Evolutionary conservation across 139 green algal genomes (phyloP).

Genomic region (Micromonas commoda): DNA sequence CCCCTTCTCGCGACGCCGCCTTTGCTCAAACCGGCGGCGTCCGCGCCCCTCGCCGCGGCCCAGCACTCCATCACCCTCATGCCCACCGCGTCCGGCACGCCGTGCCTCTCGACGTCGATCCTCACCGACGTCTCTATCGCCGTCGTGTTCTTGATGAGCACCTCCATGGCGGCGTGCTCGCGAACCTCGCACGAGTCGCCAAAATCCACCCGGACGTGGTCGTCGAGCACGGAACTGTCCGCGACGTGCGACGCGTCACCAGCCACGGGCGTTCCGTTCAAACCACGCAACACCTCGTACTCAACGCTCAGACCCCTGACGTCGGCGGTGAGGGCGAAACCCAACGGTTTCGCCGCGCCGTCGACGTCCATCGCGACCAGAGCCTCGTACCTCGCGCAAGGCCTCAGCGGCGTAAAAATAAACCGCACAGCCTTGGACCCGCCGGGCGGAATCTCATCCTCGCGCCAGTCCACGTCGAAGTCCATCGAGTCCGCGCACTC

Average conservation of each 20-base stretch:
- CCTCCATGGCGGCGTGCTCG: background rate
- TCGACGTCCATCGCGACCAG: constrained; percentile 12
- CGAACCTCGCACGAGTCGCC: background rate
- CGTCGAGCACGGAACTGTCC: background rate
- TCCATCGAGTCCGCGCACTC: background rate
- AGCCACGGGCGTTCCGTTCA: too few species aligned
- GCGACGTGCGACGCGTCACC: background rate
- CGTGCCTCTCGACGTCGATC: background rate
- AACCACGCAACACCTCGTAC: constrained; percentile 22
- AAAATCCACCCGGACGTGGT: constrained; percentile 1
- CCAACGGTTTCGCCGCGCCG: constrained; percentile 25
- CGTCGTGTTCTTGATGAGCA: constrained; percentile 22
- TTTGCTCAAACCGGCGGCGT: background rate
- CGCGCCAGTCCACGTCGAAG: background rate
- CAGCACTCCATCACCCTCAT: background rate
- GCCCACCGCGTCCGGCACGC: background rate
- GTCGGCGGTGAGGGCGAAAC: constrained; percentile 17
- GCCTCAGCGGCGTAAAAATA: background rate
- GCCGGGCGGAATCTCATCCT: constrained; percentile 22
- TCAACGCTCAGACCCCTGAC: constrained; percentile 17
- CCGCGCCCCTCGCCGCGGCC: background rate
- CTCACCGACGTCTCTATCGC: constrained; percentile 13
- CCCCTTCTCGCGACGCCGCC: background rate
- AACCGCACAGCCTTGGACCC: constrained; percentile 7
- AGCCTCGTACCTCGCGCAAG: background rate